These are phyloP conservation scores for Fonsecaea monophora DNA, from an alignment of 2,329 filamentous ascomycete species.

Conservation along the genomic window DNA sequence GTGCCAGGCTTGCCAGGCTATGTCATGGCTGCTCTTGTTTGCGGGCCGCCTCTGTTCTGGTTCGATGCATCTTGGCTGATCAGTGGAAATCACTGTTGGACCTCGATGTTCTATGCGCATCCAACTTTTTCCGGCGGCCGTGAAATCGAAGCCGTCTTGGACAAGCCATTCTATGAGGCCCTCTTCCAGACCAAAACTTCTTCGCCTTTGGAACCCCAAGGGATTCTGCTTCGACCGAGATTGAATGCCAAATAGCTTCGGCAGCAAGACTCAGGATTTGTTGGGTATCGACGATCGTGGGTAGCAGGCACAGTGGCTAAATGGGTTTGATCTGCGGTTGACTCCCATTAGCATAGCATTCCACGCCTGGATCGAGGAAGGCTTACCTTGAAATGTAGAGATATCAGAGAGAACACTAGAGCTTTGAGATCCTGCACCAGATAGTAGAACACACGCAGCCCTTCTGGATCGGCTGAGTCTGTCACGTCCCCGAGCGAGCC, in stretches of 20 bases:
- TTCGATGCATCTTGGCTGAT: neutral
- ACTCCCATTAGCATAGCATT: constrained; percentile 18
- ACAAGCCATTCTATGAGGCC: neutral
- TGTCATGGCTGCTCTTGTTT: neutral
- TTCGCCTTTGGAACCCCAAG: neutral
- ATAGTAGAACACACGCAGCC: constrained; percentile 96
- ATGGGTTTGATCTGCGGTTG: constrained; percentile 60
- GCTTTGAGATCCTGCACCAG: constrained; percentile 97
- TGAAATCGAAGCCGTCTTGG: neutral
- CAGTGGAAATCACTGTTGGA: neutral
- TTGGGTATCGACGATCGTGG: neutral
- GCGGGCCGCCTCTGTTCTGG: neutral
- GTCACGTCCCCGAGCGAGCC: constrained; percentile 96
- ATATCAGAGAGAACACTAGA: constrained; percentile 93
- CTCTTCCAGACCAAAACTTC: neutral
- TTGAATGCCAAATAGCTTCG: neutral
- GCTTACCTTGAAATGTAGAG: constrained; percentile 88
- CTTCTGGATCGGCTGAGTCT: constrained; percentile 94
- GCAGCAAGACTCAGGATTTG: neutral
- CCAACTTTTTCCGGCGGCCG: neutral
- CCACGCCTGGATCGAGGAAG: neutral
- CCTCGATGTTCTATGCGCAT: neutral
- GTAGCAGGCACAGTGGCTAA: constrained; percentile 41
- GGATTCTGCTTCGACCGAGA: neutral
- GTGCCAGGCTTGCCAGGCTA: neutral